These are phyloP conservation scores for Verticillium isaacii DNA, from an alignment of 2,329 filamentous ascomycete genomes.

Conservation along the genomic window DNA sequence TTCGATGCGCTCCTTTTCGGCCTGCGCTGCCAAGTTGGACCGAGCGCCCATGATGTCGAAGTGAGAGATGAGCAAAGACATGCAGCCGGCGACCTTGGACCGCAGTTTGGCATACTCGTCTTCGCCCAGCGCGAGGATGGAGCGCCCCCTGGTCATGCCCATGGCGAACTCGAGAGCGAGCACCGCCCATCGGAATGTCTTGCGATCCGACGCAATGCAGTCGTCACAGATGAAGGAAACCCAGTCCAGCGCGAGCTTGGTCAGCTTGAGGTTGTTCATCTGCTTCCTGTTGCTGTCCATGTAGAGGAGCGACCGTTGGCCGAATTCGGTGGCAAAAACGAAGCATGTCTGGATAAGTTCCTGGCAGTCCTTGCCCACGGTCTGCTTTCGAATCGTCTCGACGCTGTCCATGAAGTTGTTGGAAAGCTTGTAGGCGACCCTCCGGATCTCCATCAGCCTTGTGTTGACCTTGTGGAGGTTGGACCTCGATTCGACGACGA, in stretches of 20 bases:
- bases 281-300: constrained; percentile 94
- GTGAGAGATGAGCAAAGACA: constrained; percentile 95
- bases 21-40: constrained; percentile 87
- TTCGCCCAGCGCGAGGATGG: constrained; percentile 86
- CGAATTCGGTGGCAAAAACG: constrained; percentile 97
- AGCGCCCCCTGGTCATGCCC: constrained; percentile 91
- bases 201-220: constrained; percentile 87
- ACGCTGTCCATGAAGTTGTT: constrained; percentile 99
- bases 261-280: constrained; percentile 96
- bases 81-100: constrained; percentile 89
- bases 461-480: constrained; percentile 90
- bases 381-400: constrained; percentile 84
- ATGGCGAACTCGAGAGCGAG: constrained; percentile 93
- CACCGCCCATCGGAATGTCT: constrained; percentile 97
- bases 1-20: constrained; percentile 84
- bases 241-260: constrained; percentile 91
- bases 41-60: constrained; percentile 99
- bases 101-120: constrained; percentile 80
- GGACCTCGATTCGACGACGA: constrained; percentile 86
- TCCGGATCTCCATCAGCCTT: constrained; percentile 88
- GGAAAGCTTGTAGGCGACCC: constrained; percentile 91
- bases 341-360: constrained; percentile 98
- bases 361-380: constrained; percentile 78
- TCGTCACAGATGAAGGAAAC: constrained; percentile 97
- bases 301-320: constrained; percentile 87